phyloP scores from a whole-genome alignment of 495 filamentous ascomycete genomes.

The Penicillium cataractarum region DNA sequence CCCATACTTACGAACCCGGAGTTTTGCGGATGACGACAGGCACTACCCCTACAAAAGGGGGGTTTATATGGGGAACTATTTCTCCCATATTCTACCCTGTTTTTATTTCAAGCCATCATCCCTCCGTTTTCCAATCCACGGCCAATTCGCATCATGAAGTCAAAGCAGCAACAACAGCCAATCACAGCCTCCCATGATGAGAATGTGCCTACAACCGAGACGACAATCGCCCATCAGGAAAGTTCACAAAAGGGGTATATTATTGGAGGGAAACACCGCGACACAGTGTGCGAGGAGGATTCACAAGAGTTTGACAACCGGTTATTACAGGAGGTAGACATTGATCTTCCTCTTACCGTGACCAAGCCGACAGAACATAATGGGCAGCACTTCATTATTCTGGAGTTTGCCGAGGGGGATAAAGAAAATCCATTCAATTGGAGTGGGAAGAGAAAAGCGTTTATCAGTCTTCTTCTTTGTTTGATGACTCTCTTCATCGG shows the following conservation, averaged over 20 bases:
- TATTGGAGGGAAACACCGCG: constrained; percentile 40
- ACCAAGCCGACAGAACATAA: constrained; percentile 35
- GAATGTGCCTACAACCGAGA: constrained; percentile 21
- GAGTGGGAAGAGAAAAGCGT: constrained; percentile 38
- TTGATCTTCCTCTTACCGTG: constrained; percentile 46
- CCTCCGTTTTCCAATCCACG: constrained; percentile 6
- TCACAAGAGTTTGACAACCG: constrained; percentile 29
- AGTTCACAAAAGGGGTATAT: constrained; percentile 32
- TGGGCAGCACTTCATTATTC: constrained; percentile 37
- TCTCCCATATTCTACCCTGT: not conserved
- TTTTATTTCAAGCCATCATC: not conserved
- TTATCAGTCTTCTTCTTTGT: constrained; percentile 48
- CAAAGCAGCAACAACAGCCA: constrained; percentile 28
- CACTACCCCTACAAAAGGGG: constrained; percentile 2
- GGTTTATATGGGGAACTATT: constrained; percentile 14
- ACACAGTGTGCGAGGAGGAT: constrained; percentile 21
- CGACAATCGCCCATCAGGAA: constrained; percentile 6
- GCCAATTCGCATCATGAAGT: constrained; percentile 20
- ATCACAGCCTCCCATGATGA: constrained; percentile 34
- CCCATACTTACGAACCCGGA: constrained; percentile 19
- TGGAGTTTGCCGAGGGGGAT: constrained; percentile 45
- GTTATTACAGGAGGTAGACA: constrained; percentile 42
- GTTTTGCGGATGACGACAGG: constrained; percentile 26
- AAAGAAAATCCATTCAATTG: constrained; percentile 54
- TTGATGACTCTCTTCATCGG: constrained; percentile 54